These are phyloP conservation scores for Triangularia verruculosa DNA, from an alignment of 2,329 filamentous ascomycete genomes.

Conservation along the genomic window DNA sequence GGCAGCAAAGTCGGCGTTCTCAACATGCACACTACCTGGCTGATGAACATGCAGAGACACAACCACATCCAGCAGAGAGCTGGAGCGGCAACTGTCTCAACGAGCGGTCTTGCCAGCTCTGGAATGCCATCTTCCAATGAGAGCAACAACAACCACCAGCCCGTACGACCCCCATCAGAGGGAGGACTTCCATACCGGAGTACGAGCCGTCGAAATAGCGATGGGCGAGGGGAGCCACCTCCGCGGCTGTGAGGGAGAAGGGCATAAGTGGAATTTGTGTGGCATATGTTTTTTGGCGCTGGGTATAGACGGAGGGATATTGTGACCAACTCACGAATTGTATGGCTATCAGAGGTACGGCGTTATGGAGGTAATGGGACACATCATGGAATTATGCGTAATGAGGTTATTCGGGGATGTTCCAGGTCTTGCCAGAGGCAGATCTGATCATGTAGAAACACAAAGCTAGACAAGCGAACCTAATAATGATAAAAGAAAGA, in stretches of 20 bases:
- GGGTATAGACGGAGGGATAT: neutral
- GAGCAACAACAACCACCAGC: neutral
- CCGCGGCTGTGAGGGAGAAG: slow-evolving; percentile 20
- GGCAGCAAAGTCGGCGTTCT: slow-evolving; percentile 56
- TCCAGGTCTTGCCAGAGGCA: neutral
- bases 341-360: neutral
- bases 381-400: neutral
- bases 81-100: neutral
- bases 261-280: neutral
- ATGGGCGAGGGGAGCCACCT: slow-evolving; percentile 23
- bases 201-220: slow-evolving; percentile 13
- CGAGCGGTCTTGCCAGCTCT: slow-evolving; percentile 4
- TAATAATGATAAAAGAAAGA: neutral
- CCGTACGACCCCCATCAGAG: neutral
- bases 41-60: slow-evolving; percentile 44
- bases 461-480: neutral
- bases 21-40: slow-evolving; percentile 58
- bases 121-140: slow-evolving; percentile 6
- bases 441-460: neutral
- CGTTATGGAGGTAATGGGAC: neutral
- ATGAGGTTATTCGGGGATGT: neutral
- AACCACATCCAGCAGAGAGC: slow-evolving; percentile 21
- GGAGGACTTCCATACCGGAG: neutral
- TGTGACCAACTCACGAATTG: neutral
- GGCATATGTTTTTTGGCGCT: neutral